phyloP scores from a whole-genome alignment of 2,329 filamentous ascomycete genomes.

The Xylariaceae sp. region DNA sequence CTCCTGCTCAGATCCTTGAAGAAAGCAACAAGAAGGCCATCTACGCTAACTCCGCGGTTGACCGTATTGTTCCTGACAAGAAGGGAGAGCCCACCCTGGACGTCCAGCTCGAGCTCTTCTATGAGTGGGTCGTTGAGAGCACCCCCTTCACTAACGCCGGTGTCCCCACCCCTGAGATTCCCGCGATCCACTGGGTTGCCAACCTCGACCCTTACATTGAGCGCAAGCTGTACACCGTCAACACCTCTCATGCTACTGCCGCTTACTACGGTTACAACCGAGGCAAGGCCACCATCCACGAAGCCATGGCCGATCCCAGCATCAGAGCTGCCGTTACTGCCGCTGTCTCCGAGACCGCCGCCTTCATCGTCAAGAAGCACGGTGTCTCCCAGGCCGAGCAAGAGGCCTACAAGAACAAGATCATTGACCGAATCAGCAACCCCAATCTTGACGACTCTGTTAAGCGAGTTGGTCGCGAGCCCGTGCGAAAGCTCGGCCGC shows the following conservation, averaged over 20 bases:
- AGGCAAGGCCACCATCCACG: constrained; percentile 82
- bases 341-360: constrained; percentile 79
- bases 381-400: constrained; percentile 70
- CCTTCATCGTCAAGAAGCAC: constrained; percentile 82
- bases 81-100: constrained; percentile 73
- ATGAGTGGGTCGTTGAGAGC: constrained; percentile 94
- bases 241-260: constrained; percentile 93
- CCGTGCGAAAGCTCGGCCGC: constrained; percentile 85
- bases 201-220: constrained; percentile 94
- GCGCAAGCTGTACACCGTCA: constrained; percentile 99
- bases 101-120: constrained; percentile 97
- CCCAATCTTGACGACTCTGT: constrained; percentile 87
- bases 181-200: constrained; percentile 81
- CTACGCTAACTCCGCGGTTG: constrained; percentile 97
- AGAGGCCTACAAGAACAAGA: constrained; percentile 81
- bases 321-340: constrained; percentile 76
- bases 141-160: constrained; percentile 62
- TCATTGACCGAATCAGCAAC: constrained; percentile 89
- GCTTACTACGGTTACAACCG: constrained; percentile 91
- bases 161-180: constrained; percentile 43
- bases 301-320: constrained; percentile 73
- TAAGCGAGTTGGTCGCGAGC: constrained; percentile 90
- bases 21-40: constrained; percentile 69
- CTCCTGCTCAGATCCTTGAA: constrained; percentile 59
- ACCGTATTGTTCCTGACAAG: constrained; percentile 94